Percentiles rank a stretch among this genome's conserved stretches.
These are phyloP conservation scores for Mortierella sp. DNA, from an alignment of 371 early-diverging fungal genomes.

Conservation along the genomic window DNA sequence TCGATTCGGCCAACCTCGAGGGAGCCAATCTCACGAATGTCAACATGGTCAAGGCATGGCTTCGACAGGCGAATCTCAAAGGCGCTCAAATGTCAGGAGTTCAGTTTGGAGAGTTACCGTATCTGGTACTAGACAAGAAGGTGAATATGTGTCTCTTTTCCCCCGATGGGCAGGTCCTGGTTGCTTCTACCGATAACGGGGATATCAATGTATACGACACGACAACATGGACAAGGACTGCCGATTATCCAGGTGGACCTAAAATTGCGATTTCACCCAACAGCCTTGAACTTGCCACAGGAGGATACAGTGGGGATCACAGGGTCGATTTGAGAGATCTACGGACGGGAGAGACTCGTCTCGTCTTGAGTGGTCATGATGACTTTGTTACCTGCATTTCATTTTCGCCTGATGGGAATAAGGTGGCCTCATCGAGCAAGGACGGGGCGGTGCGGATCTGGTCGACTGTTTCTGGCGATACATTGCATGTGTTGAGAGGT, in stretches of 20 bases:
- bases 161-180: neutral
- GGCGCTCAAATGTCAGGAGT: neutral
- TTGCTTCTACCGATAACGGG: neutral
- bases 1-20: neutral
- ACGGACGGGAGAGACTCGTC: neutral
- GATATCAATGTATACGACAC: neutral
- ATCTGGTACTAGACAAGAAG: neutral
- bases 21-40: neutral
- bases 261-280: neutral
- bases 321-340: neutral
- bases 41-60: neutral
- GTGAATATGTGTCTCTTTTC: neutral
- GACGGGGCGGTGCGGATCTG: neutral
- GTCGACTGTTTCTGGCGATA: neutral
- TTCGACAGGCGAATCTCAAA: slow-evolving; percentile 9
- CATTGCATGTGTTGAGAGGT: neutral
- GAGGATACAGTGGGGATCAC: no score
- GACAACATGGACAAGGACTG: neutral
- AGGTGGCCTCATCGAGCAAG: neutral
- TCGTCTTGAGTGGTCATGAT: neutral
- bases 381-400: neutral
- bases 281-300: neutral
- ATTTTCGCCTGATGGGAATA: neutral
- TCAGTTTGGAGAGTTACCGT: neutral
- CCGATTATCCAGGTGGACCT: neutral